These are phyloP conservation scores for Coffea canephora DNA, from an alignment of 257 asterid genomes.

Conservation along the genomic window DNA sequence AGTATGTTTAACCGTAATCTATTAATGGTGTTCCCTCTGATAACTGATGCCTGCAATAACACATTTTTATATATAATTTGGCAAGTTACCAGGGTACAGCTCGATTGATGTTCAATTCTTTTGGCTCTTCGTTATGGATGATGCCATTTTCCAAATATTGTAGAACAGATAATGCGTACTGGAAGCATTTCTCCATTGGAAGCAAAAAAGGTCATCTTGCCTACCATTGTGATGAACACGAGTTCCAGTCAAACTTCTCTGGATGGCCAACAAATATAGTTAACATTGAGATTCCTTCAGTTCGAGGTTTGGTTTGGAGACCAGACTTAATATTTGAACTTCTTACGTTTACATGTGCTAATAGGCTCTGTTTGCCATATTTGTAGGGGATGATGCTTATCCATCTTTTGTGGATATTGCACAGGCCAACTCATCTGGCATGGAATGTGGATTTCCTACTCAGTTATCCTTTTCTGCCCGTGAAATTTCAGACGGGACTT, in stretches of 20 bases:
- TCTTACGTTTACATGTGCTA: slow-evolving; percentile 23
- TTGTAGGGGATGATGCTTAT: slow-evolving; percentile 72
- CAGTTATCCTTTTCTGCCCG: slow-evolving; percentile 95
- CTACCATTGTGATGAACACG: slow-evolving; percentile 68
- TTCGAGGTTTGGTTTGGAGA: slow-evolving; percentile 50
- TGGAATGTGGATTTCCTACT: slow-evolving; percentile 80
- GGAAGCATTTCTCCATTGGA: slow-evolving; percentile 65
- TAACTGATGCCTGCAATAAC: slow-evolving; percentile 31
- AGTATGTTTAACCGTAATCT: background rate
- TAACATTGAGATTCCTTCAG: slow-evolving; percentile 81
- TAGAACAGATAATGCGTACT: slow-evolving; percentile 67
- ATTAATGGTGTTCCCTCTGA: slow-evolving; percentile 21
- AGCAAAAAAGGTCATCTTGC: slow-evolving; percentile 54
- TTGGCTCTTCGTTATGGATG: slow-evolving; percentile 97
- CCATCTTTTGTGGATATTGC: slow-evolving; percentile 64
- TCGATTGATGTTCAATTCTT: slow-evolving; percentile 93
- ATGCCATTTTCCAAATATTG: slow-evolving; percentile 90
- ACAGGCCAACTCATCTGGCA: slow-evolving; percentile 52
- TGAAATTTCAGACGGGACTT: slow-evolving; percentile 91
- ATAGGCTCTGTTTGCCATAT: slow-evolving; percentile 27
- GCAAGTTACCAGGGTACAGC: slow-evolving; percentile 98
- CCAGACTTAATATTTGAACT: background rate
- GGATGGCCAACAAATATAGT: slow-evolving; percentile 98
- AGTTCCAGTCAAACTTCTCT: slow-evolving; percentile 69
- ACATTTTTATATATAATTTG: slow-evolving; percentile 39